These are phyloP conservation scores for Nakazawaea ambrosiae DNA, from an alignment of 805 yeast species.

Conservation along the genomic window DNA sequence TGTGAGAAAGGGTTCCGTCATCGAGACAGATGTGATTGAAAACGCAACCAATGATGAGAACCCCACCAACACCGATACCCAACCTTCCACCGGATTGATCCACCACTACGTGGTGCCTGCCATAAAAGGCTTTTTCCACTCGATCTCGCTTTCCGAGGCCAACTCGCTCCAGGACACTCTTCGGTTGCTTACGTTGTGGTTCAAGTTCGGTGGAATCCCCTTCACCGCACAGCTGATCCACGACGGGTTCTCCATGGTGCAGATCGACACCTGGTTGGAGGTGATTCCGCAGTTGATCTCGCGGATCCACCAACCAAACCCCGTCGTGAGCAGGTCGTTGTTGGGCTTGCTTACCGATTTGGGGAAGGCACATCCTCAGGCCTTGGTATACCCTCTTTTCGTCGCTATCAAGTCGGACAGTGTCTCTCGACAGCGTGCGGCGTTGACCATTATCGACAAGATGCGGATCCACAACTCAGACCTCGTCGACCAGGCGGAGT, in stretches of 20 bases:
- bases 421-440: slow-evolving; percentile 84
- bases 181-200: slow-evolving; percentile 88
- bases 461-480: slow-evolving; percentile 83
- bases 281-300: slow-evolving; percentile 95
- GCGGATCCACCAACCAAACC: slow-evolving; percentile 92
- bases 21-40: background rate
- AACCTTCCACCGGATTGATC: slow-evolving; percentile 49
- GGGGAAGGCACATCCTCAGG: slow-evolving; percentile 96
- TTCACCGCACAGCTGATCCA: slow-evolving; percentile 88
- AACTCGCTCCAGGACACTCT: slow-evolving; percentile 90
- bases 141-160: slow-evolving; percentile 79
- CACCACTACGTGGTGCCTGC: slow-evolving; percentile 94
- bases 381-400: slow-evolving; percentile 88
- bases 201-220: slow-evolving; percentile 87
- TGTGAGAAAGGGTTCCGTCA: background rate
- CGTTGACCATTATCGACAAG: slow-evolving; percentile 82
- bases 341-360: slow-evolving; percentile 76
- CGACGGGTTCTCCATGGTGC: slow-evolving; percentile 85
- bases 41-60: background rate
- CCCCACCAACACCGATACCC: no score
- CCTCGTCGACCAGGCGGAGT: slow-evolving; percentile 85
- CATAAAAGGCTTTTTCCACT: slow-evolving; percentile 90
- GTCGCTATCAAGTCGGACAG: slow-evolving; percentile 96
- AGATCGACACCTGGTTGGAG: slow-evolving; percentile 89
- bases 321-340: slow-evolving; percentile 71